These are phyloP conservation scores for Musa balbisiana DNA, from an alignment of 202 grass and related monocot species.

Conservation along the genomic window DNA sequence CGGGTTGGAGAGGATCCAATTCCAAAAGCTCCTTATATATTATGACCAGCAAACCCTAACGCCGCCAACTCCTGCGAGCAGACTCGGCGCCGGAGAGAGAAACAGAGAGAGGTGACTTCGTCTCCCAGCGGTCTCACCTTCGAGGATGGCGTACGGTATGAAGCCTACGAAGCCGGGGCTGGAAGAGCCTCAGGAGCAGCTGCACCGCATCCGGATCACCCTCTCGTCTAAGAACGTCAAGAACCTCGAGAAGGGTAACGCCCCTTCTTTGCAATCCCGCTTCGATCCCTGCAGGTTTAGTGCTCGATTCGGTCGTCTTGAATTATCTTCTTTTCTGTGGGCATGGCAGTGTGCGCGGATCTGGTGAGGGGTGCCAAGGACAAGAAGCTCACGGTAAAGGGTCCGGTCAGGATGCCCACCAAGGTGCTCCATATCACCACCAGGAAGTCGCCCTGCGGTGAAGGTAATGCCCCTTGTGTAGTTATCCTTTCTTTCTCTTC, in stretches of 20 bases:
- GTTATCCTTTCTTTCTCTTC: background rate
- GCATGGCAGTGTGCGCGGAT: conserved; percentile 34
- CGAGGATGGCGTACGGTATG: conserved; percentile 20
- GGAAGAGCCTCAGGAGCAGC: conserved; percentile 33
- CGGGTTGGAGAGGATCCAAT: too few relatives aligned
- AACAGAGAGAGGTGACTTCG: too few relatives aligned
- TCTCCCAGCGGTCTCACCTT: too few relatives aligned
- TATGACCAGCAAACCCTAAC: too few relatives aligned
- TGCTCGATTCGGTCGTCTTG: background rate
- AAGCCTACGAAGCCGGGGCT: conserved; percentile 34
- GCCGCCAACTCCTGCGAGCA: too few relatives aligned
- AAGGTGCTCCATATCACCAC: conserved; percentile 45
- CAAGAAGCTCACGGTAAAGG: conserved; percentile 40
- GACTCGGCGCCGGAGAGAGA: too few relatives aligned
- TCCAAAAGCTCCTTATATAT: too few relatives aligned
- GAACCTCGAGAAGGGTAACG: conserved; percentile 39
- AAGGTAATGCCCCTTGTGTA: conserved; percentile 22
- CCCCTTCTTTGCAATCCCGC: background rate
- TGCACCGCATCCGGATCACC: conserved; percentile 47
- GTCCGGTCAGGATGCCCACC: conserved; percentile 41
- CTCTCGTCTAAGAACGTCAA: conserved; percentile 46
- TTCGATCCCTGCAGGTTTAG: too few relatives aligned
- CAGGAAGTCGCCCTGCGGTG: conserved; percentile 42
- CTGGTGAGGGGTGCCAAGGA: conserved; percentile 42
- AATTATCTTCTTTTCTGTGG: background rate